Evolutionary conservation across 805 yeast species (phyloP), one percentile per base, ranked within the genome.

Genomic region (Priceomyces medius): DNA sequence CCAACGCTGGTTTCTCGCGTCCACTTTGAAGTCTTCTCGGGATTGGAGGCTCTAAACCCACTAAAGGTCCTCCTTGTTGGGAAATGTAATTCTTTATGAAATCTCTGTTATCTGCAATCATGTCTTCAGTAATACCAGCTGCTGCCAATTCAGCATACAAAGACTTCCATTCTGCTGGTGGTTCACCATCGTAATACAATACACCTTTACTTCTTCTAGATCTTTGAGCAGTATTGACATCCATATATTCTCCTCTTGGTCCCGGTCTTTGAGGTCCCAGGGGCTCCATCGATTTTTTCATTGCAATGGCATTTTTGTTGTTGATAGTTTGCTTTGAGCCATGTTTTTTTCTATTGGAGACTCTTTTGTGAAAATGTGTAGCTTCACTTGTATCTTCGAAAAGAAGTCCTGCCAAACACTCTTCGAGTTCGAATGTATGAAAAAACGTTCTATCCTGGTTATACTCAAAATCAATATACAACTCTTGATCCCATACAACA

Each of bases 401-500:
- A 38, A 93, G 64, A 17, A 93, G 70, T 0, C 98, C 99, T 8
- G 81, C 89, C 39, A 73, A 74, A 58, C 96, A 90, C 17, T 87
- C 95, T 53, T 93, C 98, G 35, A 88, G 71, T 67, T 93, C 99
- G 66, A 93, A 93, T 5, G 95, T 75, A 61, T 93, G 98, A 74
- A 93, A 93, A 64, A 88, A 93, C 29, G 95, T 81, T 23, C 99
- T 77, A 62, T 93, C 99, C 63, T 93, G 98, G 56, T 86, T 79
- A 64, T 93, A 93, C 52, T 83, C 83, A 61, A 93, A 89, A 54
- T 87, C 84, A 9, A 88, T 82, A 55, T 87, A 91, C 37, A 93
- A 64, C 63, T 93, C 99, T 63, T 93, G 99, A 62, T 93, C 99
- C 99, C 99, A 93, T 0, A 93, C 50, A 0, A 93, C 96, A 26